Conservation (phyloP, 2,329 filamentous ascomycete species). For the Macrophomina phaseolina region DNA sequence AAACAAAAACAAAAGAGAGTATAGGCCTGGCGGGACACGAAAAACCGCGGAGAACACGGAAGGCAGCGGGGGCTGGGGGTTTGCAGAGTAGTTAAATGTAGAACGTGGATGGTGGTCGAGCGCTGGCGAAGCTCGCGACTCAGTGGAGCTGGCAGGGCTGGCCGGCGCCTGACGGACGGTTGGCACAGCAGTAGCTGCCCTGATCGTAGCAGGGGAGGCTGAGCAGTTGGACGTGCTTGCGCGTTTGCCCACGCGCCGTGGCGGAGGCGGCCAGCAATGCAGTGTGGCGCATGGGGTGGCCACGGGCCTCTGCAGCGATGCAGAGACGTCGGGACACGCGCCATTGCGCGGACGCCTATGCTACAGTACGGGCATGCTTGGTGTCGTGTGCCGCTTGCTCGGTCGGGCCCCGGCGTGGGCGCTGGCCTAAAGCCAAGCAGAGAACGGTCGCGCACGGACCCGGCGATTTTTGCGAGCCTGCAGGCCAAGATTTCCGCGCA, state of each 20-base stretch:
- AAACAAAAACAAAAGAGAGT: not conserved
- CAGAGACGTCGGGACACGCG: not conserved
- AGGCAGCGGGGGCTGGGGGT: not conserved
- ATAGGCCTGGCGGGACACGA: not conserved
- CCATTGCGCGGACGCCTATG: not conserved
- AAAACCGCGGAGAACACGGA: not conserved
- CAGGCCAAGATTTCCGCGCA: conserved; percentile 21
- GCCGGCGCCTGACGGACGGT: conserved; percentile 5
- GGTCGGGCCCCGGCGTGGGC: not conserved
- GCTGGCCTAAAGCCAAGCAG: not conserved
- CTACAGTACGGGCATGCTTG: not conserved
- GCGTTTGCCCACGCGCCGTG: conserved; percentile 10
- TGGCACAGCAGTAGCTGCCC: conserved; percentile 10
- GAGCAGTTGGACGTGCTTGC: conserved; percentile 24
- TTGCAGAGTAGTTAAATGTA: not conserved
- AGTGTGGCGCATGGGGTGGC: conserved; percentile 12
- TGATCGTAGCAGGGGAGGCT: conserved; percentile 27
- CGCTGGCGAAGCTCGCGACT: conserved; percentile 7
- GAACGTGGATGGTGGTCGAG: not conserved
- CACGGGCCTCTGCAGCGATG: conserved; percentile 3
- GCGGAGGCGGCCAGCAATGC: not conserved
- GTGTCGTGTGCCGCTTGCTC: conserved; percentile 10
- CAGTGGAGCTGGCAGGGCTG: conserved; percentile 3
- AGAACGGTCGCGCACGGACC: conserved; percentile 6
- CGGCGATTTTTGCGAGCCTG: conserved; percentile 12